Conservation (phyloP, 176 grass and related monocot genomes). For the Coix lacrymajobi region DNA sequence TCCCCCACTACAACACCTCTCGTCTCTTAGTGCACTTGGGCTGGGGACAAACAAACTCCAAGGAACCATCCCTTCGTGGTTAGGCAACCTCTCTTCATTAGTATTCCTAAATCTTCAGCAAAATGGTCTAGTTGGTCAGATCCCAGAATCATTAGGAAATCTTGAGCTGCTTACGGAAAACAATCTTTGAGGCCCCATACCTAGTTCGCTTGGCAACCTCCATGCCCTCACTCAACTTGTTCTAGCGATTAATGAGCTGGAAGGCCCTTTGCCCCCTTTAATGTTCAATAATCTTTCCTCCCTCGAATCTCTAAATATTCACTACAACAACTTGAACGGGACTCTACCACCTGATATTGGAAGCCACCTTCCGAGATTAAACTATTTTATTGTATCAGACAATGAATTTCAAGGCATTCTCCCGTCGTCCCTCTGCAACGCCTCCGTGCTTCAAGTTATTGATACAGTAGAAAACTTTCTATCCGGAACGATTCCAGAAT, state of each 20-base stretch:
- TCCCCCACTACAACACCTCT: background rate
- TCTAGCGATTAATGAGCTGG: background rate
- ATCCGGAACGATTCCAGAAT: background rate
- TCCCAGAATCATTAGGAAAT: constrained; percentile 7
- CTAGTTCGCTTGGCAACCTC: background rate
- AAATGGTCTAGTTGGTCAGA: background rate
- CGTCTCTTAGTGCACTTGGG: background rate
- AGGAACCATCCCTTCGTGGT: background rate
- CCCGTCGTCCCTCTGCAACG: background rate
- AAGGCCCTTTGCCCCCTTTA: background rate
- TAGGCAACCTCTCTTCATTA: background rate
- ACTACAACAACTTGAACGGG: background rate
- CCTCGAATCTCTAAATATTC: background rate
- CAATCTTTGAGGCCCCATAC: background rate
- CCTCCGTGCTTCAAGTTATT: background rate
- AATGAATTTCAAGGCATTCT: background rate
- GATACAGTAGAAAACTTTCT: fast-evolving
- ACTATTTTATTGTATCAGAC: fast-evolving
- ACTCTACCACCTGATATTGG: background rate
- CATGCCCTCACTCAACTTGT: background rate
- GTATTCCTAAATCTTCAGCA: background rate
- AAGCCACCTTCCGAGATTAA: background rate
- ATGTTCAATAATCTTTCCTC: background rate
- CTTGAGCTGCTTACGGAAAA: background rate
- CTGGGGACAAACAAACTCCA: background rate